Percentiles rank a stretch among this genome's conserved stretches.
Evolutionary conservation across 2,329 filamentous ascomycete species (phyloP).

Genomic region (Aspergillus sojae): DNA sequence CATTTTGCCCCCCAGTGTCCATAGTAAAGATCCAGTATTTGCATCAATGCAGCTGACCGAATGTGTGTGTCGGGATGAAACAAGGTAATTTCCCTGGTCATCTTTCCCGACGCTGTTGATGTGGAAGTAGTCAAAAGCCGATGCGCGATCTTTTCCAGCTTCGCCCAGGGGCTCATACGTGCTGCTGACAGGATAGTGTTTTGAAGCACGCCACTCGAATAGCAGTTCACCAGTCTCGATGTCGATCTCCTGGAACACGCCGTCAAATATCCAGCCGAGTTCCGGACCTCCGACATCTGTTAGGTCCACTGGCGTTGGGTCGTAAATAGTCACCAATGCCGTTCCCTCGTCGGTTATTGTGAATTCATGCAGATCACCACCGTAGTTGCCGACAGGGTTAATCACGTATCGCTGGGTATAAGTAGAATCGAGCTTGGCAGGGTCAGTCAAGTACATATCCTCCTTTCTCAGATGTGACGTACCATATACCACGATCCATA

Average conservation of each 20-base stretch:
- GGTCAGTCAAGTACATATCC: neutral
- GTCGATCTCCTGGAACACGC: slow-evolving; percentile 38
- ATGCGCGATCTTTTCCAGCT: slow-evolving; percentile 14
- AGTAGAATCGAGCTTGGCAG: slow-evolving; percentile 26
- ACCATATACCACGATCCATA: slow-evolving; percentile 32
- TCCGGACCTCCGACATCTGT: slow-evolving; percentile 28
- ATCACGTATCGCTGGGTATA: slow-evolving; percentile 27
- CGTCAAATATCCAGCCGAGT: slow-evolving; percentile 36
- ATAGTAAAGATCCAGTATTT: slow-evolving; percentile 52
- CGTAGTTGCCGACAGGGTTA: slow-evolving; percentile 22
- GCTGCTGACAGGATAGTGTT: slow-evolving; percentile 32
- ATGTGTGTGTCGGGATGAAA: slow-evolving; percentile 56
- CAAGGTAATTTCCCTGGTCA: slow-evolving; percentile 53
- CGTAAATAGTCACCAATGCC: slow-evolving; percentile 33
- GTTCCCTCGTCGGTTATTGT: slow-evolving; percentile 33
- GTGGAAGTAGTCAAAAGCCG: slow-evolving; percentile 59
- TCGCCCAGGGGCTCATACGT: slow-evolving; percentile 18
- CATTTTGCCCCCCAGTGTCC: slow-evolving; percentile 56
- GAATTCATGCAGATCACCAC: slow-evolving; percentile 39
- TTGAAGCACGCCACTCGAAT: slow-evolving; percentile 41
- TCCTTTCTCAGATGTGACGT: neutral
- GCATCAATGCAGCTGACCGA: slow-evolving; percentile 53
- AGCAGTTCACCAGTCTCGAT: slow-evolving; percentile 37
- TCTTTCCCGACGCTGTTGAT: slow-evolving; percentile 61
- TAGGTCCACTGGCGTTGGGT: slow-evolving; percentile 32